Evolutionary conservation across 2,329 filamentous ascomycete species (phyloP).

Genomic region (Pseudogymnoascus sp.): DNA sequence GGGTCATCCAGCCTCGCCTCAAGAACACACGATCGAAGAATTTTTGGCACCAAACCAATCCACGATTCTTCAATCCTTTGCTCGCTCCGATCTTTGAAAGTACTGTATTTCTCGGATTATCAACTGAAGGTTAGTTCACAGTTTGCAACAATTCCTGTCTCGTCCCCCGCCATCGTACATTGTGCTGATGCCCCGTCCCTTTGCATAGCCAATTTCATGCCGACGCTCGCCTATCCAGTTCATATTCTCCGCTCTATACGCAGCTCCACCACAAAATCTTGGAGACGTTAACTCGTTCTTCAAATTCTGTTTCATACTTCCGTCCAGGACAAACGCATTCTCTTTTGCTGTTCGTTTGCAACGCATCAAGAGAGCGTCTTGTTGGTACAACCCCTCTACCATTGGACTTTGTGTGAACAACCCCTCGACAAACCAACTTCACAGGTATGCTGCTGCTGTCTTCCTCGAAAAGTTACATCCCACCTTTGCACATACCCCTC

Average conservation of each 20-base stretch:
- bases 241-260: conserved; percentile 22
- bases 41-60: neutral
- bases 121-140: neutral
- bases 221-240: conserved; percentile 25
- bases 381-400: neutral
- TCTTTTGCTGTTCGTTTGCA: conserved; percentile 4
- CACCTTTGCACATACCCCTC: conserved; percentile 6
- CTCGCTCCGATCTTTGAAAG: conserved; percentile 1
- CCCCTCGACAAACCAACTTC: neutral
- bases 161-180: conserved; percentile 3
- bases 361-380: conserved; percentile 1
- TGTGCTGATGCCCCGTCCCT: conserved; percentile 14
- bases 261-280: conserved; percentile 20
- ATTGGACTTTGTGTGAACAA: conserved; percentile 5
- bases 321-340: conserved; percentile 6
- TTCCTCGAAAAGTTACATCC: neutral
- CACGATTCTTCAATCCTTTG: conserved; percentile 1
- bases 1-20: conserved; percentile 8
- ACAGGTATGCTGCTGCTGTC: neutral
- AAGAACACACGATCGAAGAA: conserved; percentile 5
- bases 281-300: conserved; percentile 33
- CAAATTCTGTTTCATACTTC: conserved; percentile 15
- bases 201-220: conserved; percentile 27
- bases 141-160: neutral
- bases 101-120: neutral